phyloP scores from a whole-genome alignment of 768 basidiomycete genomes.

The Lentinula guzmanii region DNA sequence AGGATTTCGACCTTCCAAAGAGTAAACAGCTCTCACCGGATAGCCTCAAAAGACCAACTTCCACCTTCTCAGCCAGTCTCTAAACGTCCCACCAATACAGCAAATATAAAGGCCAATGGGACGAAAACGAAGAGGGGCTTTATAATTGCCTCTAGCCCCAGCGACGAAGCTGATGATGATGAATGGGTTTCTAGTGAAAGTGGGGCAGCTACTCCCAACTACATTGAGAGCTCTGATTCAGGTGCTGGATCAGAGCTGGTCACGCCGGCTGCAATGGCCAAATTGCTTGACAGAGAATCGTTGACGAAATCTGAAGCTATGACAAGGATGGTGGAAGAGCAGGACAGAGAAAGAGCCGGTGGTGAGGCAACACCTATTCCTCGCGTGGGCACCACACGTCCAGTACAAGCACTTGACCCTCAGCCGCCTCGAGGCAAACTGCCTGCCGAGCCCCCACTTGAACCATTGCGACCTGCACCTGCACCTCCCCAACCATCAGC shows the following conservation, averaged over 20 bases:
- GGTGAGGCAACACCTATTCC: constrained; percentile 13
- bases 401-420: constrained; percentile 21
- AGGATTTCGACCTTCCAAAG: constrained; percentile 20
- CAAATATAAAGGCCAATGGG: constrained; percentile 20
- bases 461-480: not conserved
- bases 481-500: not conserved
- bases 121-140: constrained; percentile 47
- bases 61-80: constrained; percentile 15
- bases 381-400: constrained; percentile 31
- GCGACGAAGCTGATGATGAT: constrained; percentile 52
- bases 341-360: not conserved
- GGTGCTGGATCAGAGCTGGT: constrained; percentile 31
- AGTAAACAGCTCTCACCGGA: constrained; percentile 29
- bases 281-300: constrained; percentile 5
- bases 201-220: constrained; percentile 62
- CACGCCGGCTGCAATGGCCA: constrained; percentile 16
- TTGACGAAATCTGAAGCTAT: not conserved
- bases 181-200: constrained; percentile 80
- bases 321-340: constrained; percentile 4
- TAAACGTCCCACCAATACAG: constrained; percentile 12
- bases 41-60: constrained; percentile 25
- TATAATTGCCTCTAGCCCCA: constrained; percentile 43
- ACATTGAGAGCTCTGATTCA: constrained; percentile 36
- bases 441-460: not conserved
- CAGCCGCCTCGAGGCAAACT: constrained; percentile 5